Evolutionary conservation across 164 flowering plant genomes (phyloP).

Genomic region (Brasenia schreberi): DNA sequence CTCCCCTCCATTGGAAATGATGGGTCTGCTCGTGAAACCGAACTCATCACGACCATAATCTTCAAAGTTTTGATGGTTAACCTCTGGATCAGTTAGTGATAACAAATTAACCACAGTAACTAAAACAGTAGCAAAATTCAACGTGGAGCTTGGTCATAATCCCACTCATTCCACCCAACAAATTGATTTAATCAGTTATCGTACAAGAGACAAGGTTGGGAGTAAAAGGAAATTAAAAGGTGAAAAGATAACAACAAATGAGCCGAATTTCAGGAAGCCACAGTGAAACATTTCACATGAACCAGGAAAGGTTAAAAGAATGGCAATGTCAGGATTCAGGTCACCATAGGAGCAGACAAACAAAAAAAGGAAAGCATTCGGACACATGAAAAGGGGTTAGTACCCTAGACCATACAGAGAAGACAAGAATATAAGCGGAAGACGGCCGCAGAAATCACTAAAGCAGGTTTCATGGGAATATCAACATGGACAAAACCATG

Average conservation of each 20-base stretch:
- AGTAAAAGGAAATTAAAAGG: not conserved
- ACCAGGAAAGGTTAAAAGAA: not conserved
- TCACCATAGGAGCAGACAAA: not conserved
- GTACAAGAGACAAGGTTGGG: not conserved
- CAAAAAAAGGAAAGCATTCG: not conserved
- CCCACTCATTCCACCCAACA: not conserved
- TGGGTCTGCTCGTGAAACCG: conserved; percentile 51
- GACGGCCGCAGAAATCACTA: not conserved
- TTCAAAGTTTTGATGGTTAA: conserved; percentile 20
- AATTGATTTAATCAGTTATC: no score
- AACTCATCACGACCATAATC: conserved; percentile 64
- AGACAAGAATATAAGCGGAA: not conserved
- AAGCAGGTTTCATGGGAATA: no score
- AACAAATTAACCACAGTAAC: not conserved
- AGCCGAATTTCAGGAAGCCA: not conserved
- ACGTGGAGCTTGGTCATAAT: not conserved
- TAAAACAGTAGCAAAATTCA: not conserved
- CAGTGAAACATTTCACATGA: not conserved
- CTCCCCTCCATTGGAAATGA: conserved; percentile 16
- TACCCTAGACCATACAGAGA: not conserved
- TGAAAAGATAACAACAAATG: not conserved
- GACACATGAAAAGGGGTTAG: not conserved
- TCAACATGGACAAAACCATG: not conserved
- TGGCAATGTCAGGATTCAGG: not conserved
- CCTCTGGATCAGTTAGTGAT: not conserved